These are phyloP conservation scores for Kodamaea sagamina DNA, from an alignment of 805 yeast species.

Conservation along the genomic window DNA sequence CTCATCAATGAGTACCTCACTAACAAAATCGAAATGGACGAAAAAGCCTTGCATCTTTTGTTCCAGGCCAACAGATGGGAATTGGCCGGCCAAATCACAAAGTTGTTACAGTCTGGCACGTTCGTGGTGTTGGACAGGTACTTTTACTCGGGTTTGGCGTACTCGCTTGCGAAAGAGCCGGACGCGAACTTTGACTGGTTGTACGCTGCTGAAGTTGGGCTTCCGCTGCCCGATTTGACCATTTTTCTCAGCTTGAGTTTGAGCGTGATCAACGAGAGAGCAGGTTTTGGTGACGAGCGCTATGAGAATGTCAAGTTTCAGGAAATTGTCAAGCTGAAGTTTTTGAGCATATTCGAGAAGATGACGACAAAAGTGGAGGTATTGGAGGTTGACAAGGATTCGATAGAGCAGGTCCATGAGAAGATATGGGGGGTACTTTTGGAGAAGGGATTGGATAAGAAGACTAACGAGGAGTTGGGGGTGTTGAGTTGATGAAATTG, in stretches of 20 bases:
- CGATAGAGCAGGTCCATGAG: slow-evolving; percentile 55
- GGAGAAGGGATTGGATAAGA: background rate
- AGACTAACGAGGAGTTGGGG: background rate
- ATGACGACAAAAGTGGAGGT: slow-evolving; percentile 37
- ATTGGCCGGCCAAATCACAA: slow-evolving; percentile 47
- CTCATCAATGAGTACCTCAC: slow-evolving; percentile 74
- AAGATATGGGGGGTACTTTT: slow-evolving; percentile 44
- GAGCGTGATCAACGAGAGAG: slow-evolving; percentile 50
- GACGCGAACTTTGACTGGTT: slow-evolving; percentile 72
- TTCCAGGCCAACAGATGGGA: slow-evolving; percentile 98
- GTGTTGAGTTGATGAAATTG: background rate
- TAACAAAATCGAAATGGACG: slow-evolving; percentile 56
- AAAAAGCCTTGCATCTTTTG: slow-evolving; percentile 80
- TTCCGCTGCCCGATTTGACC: slow-evolving; percentile 84
- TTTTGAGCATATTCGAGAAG: slow-evolving; percentile 46
- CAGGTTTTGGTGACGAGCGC: slow-evolving; percentile 92
- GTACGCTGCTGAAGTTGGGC: slow-evolving; percentile 73
- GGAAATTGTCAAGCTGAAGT: slow-evolving; percentile 61
- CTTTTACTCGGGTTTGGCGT: slow-evolving; percentile 90
- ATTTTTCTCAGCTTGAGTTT: slow-evolving; percentile 66
- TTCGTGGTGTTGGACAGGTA: slow-evolving; percentile 80
- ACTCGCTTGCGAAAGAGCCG: slow-evolving; percentile 79
- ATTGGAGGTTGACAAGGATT: slow-evolving; percentile 60
- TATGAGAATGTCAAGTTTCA: slow-evolving; percentile 82
- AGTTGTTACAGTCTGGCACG: slow-evolving; percentile 51